A percentile compares a stretch with the other conserved stretches of the same genome.
Conservation (phyloP, 345 rosid species). For the Dovyalis caffra region DNA sequence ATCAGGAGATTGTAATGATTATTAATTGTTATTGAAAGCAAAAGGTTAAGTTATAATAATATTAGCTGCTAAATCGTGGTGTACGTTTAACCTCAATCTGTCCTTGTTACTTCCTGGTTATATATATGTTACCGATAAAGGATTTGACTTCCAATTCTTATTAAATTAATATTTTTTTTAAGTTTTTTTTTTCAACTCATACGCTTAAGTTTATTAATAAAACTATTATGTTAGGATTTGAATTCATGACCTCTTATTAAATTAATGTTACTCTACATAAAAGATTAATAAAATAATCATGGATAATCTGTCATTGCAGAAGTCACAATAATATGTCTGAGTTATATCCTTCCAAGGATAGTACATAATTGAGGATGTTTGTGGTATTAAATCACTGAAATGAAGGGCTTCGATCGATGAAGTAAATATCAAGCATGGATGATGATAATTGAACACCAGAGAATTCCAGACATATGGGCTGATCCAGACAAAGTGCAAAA, state of each 20-base stretch:
- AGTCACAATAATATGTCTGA: neutral
- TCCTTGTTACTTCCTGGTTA: slow-evolving; percentile 5
- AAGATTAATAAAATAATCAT: too few relatives aligned
- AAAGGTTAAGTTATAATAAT: slow-evolving; percentile 17
- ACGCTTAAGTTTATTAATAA: too few relatives aligned
- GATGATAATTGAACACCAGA: neutral
- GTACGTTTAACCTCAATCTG: slow-evolving; percentile 16
- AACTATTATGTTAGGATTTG: too few relatives aligned
- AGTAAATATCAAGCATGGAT: neutral
- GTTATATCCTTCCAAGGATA: too few relatives aligned
- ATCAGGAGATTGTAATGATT: slow-evolving; percentile 23
- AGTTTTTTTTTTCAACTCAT: too few relatives aligned
- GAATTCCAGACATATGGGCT: neutral
- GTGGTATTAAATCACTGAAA: neutral
- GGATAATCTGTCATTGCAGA: neutral
- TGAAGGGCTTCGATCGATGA: neutral
- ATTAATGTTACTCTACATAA: too few relatives aligned
- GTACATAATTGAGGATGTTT: too few relatives aligned
- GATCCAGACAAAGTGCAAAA: neutral
- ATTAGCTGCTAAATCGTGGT: slow-evolving; percentile 15
- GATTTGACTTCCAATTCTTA: neutral
- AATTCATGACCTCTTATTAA: too few relatives aligned
- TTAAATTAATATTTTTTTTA: too few relatives aligned
- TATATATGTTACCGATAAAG: neutral
- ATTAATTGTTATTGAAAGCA: slow-evolving; percentile 25